These are phyloP conservation scores for Moesziomyces sp. DNA, from an alignment of 1,284 basidiomycete species.

Conservation along the genomic window DNA sequence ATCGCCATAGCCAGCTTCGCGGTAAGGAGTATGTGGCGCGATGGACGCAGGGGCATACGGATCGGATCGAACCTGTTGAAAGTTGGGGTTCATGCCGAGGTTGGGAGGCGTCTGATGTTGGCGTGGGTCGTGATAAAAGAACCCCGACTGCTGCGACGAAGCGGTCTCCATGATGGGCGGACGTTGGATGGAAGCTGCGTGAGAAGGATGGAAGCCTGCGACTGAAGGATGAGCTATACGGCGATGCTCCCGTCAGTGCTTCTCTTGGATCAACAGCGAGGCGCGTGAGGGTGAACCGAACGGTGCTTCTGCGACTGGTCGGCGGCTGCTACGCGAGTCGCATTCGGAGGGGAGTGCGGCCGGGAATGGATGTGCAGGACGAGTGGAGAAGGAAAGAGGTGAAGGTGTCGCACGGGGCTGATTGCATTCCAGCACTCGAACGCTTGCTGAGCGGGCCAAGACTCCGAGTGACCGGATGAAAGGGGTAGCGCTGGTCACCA, in stretches of 20 bases:
- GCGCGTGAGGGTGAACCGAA: conserved; percentile 3
- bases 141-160: conserved; percentile 19
- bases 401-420: neutral
- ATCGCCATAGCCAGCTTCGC: conserved; percentile 16
- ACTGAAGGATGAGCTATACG: conserved; percentile 7
- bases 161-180: conserved; percentile 33
- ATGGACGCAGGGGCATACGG: conserved; percentile 11
- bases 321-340: neutral
- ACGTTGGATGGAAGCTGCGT: neutral
- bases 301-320: conserved; percentile 9
- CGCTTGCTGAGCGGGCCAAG: neutral
- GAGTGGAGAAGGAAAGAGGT: neutral
- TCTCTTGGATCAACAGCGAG: conserved; percentile 4
- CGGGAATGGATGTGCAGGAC: neutral
- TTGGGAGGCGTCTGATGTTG: conserved; percentile 15
- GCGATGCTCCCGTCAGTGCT: conserved; percentile 30
- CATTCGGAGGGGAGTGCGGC: neutral
- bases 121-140: conserved; percentile 40
- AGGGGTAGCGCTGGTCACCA: neutral
- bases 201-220: neutral
- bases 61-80: conserved; percentile 11
- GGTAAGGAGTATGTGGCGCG: conserved; percentile 22
- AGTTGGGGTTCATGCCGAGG: conserved; percentile 15
- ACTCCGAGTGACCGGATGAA: neutral
- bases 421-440: neutral